Evolutionary conservation across 768 basidiomycete genomes (phyloP), one percentile per base, ranked within the genome.

Genomic region (Epithele typhae): DNA sequence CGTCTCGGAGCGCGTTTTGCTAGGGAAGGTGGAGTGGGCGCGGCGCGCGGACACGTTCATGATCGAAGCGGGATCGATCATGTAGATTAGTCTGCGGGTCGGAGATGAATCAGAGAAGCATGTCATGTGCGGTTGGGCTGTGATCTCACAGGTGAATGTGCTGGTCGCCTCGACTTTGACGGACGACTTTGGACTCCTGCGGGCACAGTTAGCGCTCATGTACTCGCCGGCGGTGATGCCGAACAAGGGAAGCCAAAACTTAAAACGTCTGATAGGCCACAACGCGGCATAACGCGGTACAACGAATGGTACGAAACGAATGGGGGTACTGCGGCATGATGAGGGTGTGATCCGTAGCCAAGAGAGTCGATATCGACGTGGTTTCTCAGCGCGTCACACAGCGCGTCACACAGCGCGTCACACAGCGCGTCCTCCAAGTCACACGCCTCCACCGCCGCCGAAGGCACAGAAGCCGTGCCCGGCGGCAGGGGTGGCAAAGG

Each of bases 171-270:
- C 85, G 90, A 68, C 79, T 88, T 63, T 89, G 79, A 54, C 90
- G 79, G 42, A 92, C 71, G 34, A 93, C 89, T 73, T 92, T 93
- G 45, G 86, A 87, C 72, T 92, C 89, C 89, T 91, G 49, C 35
- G 35, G 1, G 44, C 37, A 40, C 14, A 5, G 18, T 41, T 37
- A 41, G 45, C 33, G 42, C 27, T 38, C n/a, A 24, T 25, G 19
- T 14, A 38, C 2, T n/a, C n/a, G n/a, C n/a, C 23, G 7, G 15
- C 11, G 14, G 18, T 32, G 25, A 41, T 14, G n/a, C n/a, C n/a
- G n/a, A n/a, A n/a, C n/a, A n/a, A n/a, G n/a, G n/a, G n/a, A n/a
- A n/a, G n/a, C n/a, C n/a, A n/a, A n/a, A n/a, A n/a, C n/a, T n/a
- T n/a, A n/a, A n/a, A n/a, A n/a, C n/a, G n/a, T n/a, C n/a, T n/a